Conservation (phyloP, 176 grass and related monocot genomes). For the Musa itinerans region DNA sequence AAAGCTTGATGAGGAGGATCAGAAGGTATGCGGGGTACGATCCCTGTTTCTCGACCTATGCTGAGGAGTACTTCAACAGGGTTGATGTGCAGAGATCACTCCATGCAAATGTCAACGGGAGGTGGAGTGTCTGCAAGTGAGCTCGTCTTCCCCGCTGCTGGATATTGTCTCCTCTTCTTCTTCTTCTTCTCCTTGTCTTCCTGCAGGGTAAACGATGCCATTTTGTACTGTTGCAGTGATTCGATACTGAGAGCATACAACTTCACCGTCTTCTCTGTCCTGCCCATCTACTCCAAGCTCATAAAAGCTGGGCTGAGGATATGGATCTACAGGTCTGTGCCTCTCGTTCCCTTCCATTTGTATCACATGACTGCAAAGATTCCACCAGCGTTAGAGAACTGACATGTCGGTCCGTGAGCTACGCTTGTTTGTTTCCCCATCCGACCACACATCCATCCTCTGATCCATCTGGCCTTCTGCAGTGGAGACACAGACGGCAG, state of each 20-base stretch:
- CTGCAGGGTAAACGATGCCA: too few relatives aligned
- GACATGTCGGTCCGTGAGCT: background rate
- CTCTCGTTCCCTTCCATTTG: background rate
- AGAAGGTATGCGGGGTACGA: slow-evolving; percentile 57
- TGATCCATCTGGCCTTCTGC: background rate
- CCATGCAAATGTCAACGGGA: slow-evolving; percentile 47
- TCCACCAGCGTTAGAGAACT: background rate
- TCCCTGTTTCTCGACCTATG: slow-evolving; percentile 62
- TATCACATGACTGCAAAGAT: background rate
- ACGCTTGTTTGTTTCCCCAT: background rate
- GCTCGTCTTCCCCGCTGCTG: slow-evolving; percentile 1
- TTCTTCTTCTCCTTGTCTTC: background rate
- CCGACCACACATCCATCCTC: background rate
- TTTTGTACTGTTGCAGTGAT: slow-evolving; percentile 32
- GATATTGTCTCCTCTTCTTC: background rate
- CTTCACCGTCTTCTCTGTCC: slow-evolving; percentile 47
- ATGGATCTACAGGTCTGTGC: slow-evolving; percentile 74
- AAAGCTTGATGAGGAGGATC: slow-evolving; percentile 3
- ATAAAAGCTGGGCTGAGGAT: slow-evolving; percentile 66
- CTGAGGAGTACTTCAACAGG: slow-evolving; percentile 70
- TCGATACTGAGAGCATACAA: slow-evolving; percentile 51
- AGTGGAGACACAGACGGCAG: slow-evolving; percentile 72
- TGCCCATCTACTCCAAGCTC: slow-evolving; percentile 74
- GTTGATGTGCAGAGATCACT: slow-evolving; percentile 53
- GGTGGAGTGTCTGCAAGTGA: slow-evolving; percentile 62